Evolutionary conservation across 2,329 filamentous ascomycete species (phyloP).

Genomic region (Ophiocordyceps unilateralis): DNA sequence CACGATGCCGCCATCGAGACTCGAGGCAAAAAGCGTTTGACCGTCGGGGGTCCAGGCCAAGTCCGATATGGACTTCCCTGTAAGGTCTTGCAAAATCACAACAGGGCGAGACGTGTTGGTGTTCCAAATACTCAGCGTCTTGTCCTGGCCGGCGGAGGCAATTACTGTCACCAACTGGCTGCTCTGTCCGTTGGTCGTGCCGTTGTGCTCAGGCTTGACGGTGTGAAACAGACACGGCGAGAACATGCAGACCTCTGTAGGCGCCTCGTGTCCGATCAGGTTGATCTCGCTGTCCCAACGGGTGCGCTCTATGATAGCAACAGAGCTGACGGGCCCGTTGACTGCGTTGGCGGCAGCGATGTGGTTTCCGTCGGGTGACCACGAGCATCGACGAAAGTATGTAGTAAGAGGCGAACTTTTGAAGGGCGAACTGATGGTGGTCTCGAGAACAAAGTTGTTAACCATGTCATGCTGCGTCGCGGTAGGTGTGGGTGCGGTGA

Average conservation of each 20-base stretch:
- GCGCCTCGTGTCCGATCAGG: conserved; percentile 89
- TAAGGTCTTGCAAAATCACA: conserved; percentile 75
- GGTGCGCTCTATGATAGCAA: conserved; percentile 84
- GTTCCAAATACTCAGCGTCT: conserved; percentile 93
- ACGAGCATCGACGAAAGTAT: conserved; percentile 91
- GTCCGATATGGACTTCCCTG: conserved; percentile 84
- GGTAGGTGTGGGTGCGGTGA: conserved; percentile 78
- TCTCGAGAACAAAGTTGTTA: conserved; percentile 89
- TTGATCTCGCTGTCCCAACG: conserved; percentile 96
- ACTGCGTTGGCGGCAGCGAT: conserved; percentile 95
- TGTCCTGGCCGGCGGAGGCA: conserved; percentile 91
- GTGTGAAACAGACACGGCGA: conserved; percentile 78
- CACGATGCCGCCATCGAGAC: conserved; percentile 77
- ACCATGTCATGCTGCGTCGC: conserved; percentile 89
- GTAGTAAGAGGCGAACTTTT: conserved; percentile 85
- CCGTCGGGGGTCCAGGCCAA: conserved; percentile 89
- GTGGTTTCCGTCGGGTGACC: conserved; percentile 93
- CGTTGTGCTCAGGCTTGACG: conserved; percentile 41
- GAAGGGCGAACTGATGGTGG: conserved; percentile 79
- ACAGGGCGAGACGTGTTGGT: conserved; percentile 86
- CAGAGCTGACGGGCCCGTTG: conserved; percentile 91
- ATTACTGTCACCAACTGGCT: conserved; percentile 69
- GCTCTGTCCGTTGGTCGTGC: conserved; percentile 22
- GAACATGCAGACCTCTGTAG: conserved; percentile 93
- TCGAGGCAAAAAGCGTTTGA: conserved; percentile 68